Percentiles rank a stretch among this genome's conserved stretches.
Conservation (phyloP, 768 basidiomycete species). For the Erythrobasidium yunnanense region DNA sequence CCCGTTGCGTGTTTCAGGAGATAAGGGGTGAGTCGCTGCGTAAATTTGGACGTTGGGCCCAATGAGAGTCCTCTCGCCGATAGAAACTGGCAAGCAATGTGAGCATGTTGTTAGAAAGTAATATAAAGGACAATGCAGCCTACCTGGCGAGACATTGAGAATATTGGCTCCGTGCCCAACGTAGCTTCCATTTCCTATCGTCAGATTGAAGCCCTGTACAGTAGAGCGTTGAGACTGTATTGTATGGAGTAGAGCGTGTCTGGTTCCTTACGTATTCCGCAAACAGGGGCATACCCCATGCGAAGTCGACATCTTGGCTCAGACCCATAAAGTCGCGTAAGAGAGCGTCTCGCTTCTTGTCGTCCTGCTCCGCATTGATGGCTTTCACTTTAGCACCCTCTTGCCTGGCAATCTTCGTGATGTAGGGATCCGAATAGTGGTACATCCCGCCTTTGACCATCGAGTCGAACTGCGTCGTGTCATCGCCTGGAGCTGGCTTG, state of each 20-base stretch:
- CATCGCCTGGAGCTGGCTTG: background rate
- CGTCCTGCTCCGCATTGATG: background rate
- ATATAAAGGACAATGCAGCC: background rate
- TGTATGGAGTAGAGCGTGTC: too few relatives aligned
- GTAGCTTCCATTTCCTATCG: background rate
- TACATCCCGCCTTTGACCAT: slow-evolving; percentile 3
- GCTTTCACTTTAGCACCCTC: background rate
- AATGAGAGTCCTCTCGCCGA: slow-evolving; percentile 40
- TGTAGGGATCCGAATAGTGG: background rate
- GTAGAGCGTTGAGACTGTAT: too few relatives aligned
- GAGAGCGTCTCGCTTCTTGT: background rate
- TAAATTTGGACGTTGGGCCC: slow-evolving; percentile 40
- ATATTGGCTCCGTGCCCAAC: background rate
- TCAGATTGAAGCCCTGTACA: background rate
- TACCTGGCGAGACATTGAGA: background rate
- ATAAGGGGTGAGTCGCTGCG: slow-evolving; percentile 30
- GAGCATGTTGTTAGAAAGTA: background rate
- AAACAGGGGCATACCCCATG: background rate
- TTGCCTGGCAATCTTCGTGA: background rate
- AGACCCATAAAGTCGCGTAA: background rate
- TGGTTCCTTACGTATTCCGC: background rate
- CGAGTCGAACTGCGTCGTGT: background rate
- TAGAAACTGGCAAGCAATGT: slow-evolving; percentile 5
- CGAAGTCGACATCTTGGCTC: background rate
- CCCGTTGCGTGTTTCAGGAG: slow-evolving; percentile 37